Base-by-base conservation (phyloP, 2,329 filamentous ascomycete genomes). In the Pseudogymnoascus sp. region DNA sequence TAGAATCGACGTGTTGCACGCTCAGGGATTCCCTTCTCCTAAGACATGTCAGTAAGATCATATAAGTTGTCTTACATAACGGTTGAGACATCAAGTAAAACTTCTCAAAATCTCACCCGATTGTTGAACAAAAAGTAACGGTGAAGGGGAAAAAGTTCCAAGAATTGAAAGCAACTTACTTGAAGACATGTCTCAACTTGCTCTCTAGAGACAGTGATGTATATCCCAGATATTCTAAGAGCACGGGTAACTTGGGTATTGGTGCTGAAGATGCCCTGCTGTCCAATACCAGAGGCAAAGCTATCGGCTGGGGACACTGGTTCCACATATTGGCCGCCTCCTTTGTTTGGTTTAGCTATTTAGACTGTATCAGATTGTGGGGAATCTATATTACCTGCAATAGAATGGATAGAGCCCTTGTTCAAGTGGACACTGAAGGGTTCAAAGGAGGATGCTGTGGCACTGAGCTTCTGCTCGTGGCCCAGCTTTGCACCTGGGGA, bases 361-460 rank as follows among this genome's bases (percentile, higher is more conserved):
- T 56, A 12, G n/a, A 16, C 5, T 34, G 7, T 36, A 43, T 53
- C 40, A 62, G 12, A n/a, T 12, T 34, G 60, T 25, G 40, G 18
- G 34, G 9, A 18, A 60, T 14, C 11, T 40, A 8, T 62, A 62
- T 60, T 60, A 38, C 28, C 40, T 12, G 49, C 9, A 53, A 49
- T 42, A 34, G 37, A 31, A 42, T 16, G 25, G 16, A 23, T 21
- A 28, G 62, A 11, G 11, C 53, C 38, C 2, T 62, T 18, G 25
- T 21, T 62, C 60, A 63, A 16, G 9, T 61, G 66, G 34, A 66
- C 31, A 21, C 46, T 61, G 34, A 79, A 74, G 5, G 87, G 87
- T 14, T 80, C 82, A 68, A 90, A 90, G 1, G 79, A 71, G 1
- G 82, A 83, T 1, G 87, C 86, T 5, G 82, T 87, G 1, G 88